These are phyloP conservation scores for Nothophytophthora sp. DNA, from an alignment of 352 stramenopile species.

Conservation along the genomic window DNA sequence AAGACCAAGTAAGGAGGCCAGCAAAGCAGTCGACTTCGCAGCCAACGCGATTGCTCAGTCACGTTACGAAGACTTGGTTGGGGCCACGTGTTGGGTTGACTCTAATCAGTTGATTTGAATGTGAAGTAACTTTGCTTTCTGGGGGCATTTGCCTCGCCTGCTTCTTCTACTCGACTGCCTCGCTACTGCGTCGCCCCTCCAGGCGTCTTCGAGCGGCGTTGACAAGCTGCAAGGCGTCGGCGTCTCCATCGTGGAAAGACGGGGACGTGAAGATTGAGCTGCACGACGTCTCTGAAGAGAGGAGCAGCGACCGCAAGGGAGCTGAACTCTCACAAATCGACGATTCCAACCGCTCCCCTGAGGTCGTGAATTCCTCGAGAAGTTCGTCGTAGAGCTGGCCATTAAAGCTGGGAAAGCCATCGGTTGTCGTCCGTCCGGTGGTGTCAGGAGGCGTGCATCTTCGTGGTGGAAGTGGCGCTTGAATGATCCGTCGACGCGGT, in stretches of 20 bases:
- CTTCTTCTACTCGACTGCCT: conserved; percentile 8
- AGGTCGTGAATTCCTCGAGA: conserved; percentile 18
- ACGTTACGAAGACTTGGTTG: not conserved
- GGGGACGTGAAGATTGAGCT: conserved; percentile 13
- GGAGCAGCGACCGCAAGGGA: not conserved
- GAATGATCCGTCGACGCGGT: conserved; percentile 29
- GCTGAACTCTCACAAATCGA: conserved; percentile 5
- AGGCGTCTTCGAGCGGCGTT: conserved; percentile 39
- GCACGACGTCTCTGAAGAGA: conserved; percentile 8
- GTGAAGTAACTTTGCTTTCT: not conserved
- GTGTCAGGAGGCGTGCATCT: not conserved
- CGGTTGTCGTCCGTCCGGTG: not conserved
- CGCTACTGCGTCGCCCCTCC: conserved; percentile 18
- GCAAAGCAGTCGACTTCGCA: not conserved
- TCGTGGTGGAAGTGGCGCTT: conserved; percentile 26
- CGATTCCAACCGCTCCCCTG: conserved; percentile 5
- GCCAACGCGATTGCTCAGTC: not conserved
- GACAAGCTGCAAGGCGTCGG: conserved; percentile 30
- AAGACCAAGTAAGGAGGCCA: conserved; percentile 32
- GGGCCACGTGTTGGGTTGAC: not conserved
- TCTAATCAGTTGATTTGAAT: not conserved
- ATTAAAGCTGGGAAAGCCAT: conserved; percentile 38
- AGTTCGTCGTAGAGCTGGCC: conserved; percentile 32
- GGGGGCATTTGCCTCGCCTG: not conserved
- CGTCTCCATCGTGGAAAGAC: conserved; percentile 30